Percentiles rank a stretch among this genome's conserved stretches.
Conservation (phyloP, 2,329 filamentous ascomycete species). For the Fusarium subglutinans region DNA sequence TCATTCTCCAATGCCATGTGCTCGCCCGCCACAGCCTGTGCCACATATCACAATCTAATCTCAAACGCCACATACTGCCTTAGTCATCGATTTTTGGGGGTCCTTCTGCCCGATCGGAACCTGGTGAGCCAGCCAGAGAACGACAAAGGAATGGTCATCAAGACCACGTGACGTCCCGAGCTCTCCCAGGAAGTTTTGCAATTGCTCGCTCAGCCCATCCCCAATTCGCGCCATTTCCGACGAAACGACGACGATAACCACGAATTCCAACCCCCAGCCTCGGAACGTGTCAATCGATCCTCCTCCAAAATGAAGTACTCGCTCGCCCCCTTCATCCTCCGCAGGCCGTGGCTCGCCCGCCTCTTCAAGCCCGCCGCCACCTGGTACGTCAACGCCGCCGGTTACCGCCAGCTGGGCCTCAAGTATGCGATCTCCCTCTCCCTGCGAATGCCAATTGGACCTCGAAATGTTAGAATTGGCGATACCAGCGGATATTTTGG, state of each 20-base stretch:
- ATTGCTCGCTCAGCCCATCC: conserved; percentile 44
- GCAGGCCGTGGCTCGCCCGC: conserved; percentile 84
- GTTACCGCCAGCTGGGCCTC: conserved; percentile 92
- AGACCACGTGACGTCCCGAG: conserved; percentile 48
- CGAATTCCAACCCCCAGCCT: conserved; percentile 18
- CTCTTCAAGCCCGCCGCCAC: conserved; percentile 81
- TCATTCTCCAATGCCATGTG: not conserved
- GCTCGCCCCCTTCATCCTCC: conserved; percentile 77
- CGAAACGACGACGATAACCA: conserved; percentile 40
- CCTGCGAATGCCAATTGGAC: conserved; percentile 33
- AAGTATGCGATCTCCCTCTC: conserved; percentile 65
- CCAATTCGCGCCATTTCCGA: conserved; percentile 49
- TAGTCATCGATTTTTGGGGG: conserved; percentile 1
- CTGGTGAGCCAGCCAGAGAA: conserved; percentile 29
- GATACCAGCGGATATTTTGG: conserved; percentile 6
- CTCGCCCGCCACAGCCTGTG: not conserved
- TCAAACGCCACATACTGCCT: not conserved
- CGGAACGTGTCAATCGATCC: conserved; percentile 42
- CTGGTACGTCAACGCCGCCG: conserved; percentile 90
- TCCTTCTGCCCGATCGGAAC: conserved; percentile 29
- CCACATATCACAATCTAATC: not conserved
- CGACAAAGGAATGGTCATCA: conserved; percentile 43
- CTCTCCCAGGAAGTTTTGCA: conserved; percentile 45
- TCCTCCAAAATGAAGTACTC: conserved; percentile 72
- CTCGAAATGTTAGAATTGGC: not conserved